These are phyloP conservation scores for Acanthamoeba quina DNA, from an alignment of 208 protist species.

Conservation along the genomic window DNA sequence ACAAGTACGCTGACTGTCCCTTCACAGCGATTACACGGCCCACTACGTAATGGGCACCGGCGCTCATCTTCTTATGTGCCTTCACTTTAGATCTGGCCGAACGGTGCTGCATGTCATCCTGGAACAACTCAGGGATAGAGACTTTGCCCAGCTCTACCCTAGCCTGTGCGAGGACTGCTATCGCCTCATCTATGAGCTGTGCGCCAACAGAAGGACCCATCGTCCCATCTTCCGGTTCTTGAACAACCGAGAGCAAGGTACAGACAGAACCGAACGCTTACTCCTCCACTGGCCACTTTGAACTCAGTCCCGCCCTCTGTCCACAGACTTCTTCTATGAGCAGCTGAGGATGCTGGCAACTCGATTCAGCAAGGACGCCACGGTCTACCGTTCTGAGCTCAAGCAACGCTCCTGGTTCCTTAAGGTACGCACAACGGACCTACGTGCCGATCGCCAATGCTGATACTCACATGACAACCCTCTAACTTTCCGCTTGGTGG, in stretches of 20 bases:
- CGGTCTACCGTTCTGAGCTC: background rate
- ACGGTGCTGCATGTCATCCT: slow-evolving; percentile 48
- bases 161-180: slow-evolving; percentile 52
- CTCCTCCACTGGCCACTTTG: background rate
- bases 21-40: background rate
- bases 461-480: background rate
- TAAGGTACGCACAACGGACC: background rate
- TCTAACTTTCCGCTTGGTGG: background rate
- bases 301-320: background rate
- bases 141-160: background rate
- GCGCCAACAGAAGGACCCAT: background rate
- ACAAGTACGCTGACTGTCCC: background rate
- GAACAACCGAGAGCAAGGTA: slow-evolving; percentile 28
- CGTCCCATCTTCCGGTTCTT: slow-evolving; percentile 41
- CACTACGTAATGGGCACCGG: background rate
- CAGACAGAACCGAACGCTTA: background rate
- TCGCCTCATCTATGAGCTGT: slow-evolving; percentile 50
- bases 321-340: slow-evolving; percentile 40
- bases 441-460: background rate
- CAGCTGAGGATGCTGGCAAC: slow-evolving; percentile 28
- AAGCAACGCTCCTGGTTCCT: slow-evolving; percentile 47
- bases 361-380: background rate
- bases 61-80: background rate
- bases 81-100: background rate
- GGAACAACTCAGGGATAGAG: background rate